phyloP scores from a whole-genome alignment of 371 early-diverging fungal genomes.

The Coemansia sp. region DNA sequence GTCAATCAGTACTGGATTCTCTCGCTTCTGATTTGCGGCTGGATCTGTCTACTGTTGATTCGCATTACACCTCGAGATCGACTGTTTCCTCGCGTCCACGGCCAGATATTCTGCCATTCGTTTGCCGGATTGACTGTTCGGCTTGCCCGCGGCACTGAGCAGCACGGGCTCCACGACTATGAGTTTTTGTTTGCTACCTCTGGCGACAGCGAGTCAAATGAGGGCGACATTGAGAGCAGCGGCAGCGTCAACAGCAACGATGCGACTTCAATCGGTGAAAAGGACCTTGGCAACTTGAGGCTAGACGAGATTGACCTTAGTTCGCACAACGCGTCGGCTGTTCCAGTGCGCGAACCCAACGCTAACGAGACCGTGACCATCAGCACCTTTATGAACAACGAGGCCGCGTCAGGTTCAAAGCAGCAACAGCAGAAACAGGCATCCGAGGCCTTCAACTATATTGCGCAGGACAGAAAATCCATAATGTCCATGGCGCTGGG shows the following conservation, averaged over 20 bases:
- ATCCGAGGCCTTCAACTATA: slow-evolving; percentile 42
- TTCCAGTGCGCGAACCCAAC: neutral
- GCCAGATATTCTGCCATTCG: slow-evolving; percentile 44
- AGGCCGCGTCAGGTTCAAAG: slow-evolving; percentile 6
- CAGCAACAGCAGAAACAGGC: slow-evolving; percentile 4
- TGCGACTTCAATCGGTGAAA: neutral
- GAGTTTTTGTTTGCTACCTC: slow-evolving; percentile 23
- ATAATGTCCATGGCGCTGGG: neutral
- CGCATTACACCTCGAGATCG: slow-evolving; percentile 49
- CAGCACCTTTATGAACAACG: slow-evolving; percentile 25
- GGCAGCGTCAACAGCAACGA: neutral
- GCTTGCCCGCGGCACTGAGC: slow-evolving; percentile 28
- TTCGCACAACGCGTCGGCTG: neutral
- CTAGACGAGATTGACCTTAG: slow-evolving; percentile 10
- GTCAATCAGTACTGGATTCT: slow-evolving; percentile 52
- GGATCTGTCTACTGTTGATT: slow-evolving; percentile 38
- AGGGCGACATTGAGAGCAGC: slow-evolving; percentile 1
- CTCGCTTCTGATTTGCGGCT: slow-evolving; percentile 41
- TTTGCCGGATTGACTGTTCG: slow-evolving; percentile 31
- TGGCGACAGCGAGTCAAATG: neutral
- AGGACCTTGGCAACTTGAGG: neutral
- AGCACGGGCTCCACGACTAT: slow-evolving; percentile 44
- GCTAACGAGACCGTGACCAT: slow-evolving; percentile 12
- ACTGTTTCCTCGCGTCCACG: slow-evolving; percentile 51
- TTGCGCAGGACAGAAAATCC: slow-evolving; percentile 16